phyloP scores from a whole-genome alignment of 1,284 basidiomycete species.

The Exsudoporus floridanus region DNA sequence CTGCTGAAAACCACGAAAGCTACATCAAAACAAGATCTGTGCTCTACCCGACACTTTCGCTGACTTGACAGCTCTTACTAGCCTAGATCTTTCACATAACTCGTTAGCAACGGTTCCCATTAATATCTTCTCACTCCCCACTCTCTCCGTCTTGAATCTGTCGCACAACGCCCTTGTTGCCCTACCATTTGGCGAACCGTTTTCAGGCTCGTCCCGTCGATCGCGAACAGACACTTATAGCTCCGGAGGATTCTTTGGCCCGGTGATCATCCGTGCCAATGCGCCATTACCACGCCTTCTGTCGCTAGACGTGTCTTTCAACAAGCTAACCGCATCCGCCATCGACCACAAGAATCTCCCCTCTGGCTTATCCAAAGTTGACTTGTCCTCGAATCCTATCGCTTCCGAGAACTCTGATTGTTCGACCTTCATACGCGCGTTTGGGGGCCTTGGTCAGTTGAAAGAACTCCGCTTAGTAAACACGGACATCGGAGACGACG shows the following conservation, averaged over 20 bases:
- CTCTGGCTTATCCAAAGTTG: constrained; percentile 44
- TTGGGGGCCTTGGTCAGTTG: constrained; percentile 52
- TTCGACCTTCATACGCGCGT: constrained; percentile 31
- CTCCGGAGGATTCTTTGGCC: constrained; percentile 59
- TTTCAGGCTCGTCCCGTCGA: constrained; percentile 27
- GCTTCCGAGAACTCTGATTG: constrained; percentile 32
- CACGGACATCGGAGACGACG: constrained; percentile 57
- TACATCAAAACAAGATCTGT: constrained; percentile 69
- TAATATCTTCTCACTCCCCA: constrained; percentile 65
- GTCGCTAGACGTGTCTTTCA: constrained; percentile 60
- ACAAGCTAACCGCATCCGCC: constrained; percentile 52
- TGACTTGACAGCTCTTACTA: constrained; percentile 61
- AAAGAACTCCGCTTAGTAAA: constrained; percentile 57
- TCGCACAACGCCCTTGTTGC: constrained; percentile 64
- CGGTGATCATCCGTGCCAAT: constrained; percentile 57
- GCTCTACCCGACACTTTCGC: constrained; percentile 61
- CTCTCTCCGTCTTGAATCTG: constrained; percentile 62
- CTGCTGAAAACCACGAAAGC: constrained; percentile 39
- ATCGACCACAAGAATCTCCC: constrained; percentile 57
- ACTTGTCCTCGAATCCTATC: constrained; percentile 57
- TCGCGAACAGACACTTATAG: constrained; percentile 33
- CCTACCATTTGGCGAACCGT: constrained; percentile 63
- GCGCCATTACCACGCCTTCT: constrained; percentile 62
- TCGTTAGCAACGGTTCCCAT: constrained; percentile 57
- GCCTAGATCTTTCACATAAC: constrained; percentile 72